These are phyloP conservation scores for Sporothrix luriei DNA, from an alignment of 2,329 filamentous ascomycete species.

Conservation along the genomic window DNA sequence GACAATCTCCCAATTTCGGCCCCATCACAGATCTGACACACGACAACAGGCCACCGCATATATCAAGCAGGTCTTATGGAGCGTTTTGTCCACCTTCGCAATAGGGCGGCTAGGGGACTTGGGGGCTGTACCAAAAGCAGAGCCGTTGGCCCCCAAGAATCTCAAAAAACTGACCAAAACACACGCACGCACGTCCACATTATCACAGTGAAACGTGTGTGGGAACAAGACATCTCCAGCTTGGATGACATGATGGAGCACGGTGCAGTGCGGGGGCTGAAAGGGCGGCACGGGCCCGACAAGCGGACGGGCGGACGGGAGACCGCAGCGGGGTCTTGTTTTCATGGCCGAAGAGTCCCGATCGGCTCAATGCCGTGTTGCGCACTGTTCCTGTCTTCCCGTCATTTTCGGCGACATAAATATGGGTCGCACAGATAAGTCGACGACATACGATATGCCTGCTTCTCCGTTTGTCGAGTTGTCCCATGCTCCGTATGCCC, in stretches of 20 bases:
- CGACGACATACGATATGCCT: not conserved
- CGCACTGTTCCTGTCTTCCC: not conserved
- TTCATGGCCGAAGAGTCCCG: not conserved
- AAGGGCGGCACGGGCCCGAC: not conserved
- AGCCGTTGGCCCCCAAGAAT: not conserved
- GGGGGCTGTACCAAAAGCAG: too few relatives aligned
- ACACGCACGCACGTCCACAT: too few relatives aligned
- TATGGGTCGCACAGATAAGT: not conserved
- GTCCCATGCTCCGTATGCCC: not conserved
- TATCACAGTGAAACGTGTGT: too few relatives aligned
- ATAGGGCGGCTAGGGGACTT: not conserved
- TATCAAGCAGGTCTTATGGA: not conserved
- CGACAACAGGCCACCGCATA: not conserved
- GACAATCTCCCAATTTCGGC: not conserved
- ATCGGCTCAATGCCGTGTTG: too few relatives aligned
- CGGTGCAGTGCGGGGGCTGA: not conserved
- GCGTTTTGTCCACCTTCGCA: not conserved
- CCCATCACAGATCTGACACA: slow-evolving; percentile 16
- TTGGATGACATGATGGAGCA: not conserved
- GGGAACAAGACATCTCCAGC: not conserved
- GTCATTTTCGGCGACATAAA: not conserved
- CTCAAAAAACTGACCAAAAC: not conserved
- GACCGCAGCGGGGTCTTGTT: not conserved
- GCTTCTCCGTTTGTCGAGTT: not conserved
- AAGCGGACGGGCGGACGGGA: not conserved